Evolutionary conservation across 2,329 filamentous ascomycete genomes (phyloP).

Genomic region (Cryphonectria parasitica): DNA sequence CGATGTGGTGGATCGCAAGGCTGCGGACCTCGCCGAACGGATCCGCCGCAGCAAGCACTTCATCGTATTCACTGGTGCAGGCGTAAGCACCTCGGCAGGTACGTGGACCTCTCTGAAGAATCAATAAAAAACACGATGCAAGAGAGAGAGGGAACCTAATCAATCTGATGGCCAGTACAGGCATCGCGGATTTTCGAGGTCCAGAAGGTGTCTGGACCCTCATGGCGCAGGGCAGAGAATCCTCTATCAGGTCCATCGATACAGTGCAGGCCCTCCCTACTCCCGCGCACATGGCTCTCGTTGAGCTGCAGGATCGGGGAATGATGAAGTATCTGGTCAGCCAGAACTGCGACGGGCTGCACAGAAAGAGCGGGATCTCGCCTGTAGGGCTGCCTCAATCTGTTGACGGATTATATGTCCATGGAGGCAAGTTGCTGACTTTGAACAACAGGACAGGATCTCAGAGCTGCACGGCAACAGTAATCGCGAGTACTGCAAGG

Average conservation of each 20-base stretch:
- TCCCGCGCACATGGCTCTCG: slow-evolving; percentile 50
- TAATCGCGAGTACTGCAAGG: slow-evolving; percentile 49
- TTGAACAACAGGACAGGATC: slow-evolving; percentile 41
- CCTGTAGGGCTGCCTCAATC: slow-evolving; percentile 37
- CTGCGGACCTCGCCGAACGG: slow-evolving; percentile 39
- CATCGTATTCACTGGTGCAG: slow-evolving; percentile 52
- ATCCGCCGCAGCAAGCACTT: slow-evolving; percentile 50
- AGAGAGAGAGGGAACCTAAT: neutral
- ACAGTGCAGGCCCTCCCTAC: slow-evolving; percentile 51
- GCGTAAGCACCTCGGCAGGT: slow-evolving; percentile 50
- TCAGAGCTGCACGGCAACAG: slow-evolving; percentile 54
- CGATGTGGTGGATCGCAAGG: slow-evolving; percentile 42
- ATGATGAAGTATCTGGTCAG: slow-evolving; percentile 23
- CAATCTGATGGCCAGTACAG: slow-evolving; percentile 32
- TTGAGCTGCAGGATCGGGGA: slow-evolving; percentile 15
- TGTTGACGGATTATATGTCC: neutral
- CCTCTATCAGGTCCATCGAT: slow-evolving; percentile 38
- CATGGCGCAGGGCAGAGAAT: slow-evolving; percentile 45
- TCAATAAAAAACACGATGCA: neutral
- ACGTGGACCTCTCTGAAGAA: slow-evolving; percentile 31
- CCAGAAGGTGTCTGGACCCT: slow-evolving; percentile 52
- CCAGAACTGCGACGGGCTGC: slow-evolving; percentile 51
- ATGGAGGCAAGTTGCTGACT: neutral
- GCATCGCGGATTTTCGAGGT: slow-evolving; percentile 53
- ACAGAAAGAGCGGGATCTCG: slow-evolving; percentile 50